Base-by-base conservation (phyloP, 139 green algal species). In the Closterium sp. region DNA sequence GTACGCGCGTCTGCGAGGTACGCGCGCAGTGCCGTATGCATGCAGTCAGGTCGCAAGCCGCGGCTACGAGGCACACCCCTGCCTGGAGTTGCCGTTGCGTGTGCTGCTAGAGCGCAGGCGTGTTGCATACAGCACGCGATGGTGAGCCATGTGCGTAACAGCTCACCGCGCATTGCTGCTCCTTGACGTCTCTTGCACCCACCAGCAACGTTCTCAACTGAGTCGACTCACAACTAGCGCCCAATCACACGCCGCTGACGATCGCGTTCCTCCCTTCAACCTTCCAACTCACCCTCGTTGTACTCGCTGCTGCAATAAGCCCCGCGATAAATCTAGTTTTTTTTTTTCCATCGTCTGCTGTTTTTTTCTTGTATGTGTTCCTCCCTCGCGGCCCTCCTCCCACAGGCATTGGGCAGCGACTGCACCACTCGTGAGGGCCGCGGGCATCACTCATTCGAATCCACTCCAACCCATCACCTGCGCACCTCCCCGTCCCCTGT, bases 341-440 rank as follows among this genome's bases (percentile, higher is more conserved):
- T 50, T 50, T 50, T 50, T n/a, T n/a, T n/a, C n/a, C 38, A 17
- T n/a, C 24, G 5, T 29, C 27, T 62, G 32, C 32, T 2, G 32
- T n/a, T 86, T n/a, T 89, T 34, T 89, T 7, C 86, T 89, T 11
- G 70, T 91, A 32, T 86, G 88, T 50, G 38, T 50, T 50, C 38
- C 38, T 50, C 38, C 38, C 38, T 50, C 38, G 38, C 5, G 38
- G 38, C 38, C 38, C 38, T 50, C 38, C 38, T 17, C 38, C 38
- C 38, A 50, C 38, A 50, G 38, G 38, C 38, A 90, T n/a, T 85
- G 31, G 2, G 87, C 34, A 62, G 7, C 11, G 31, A 90, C 34
- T 29, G 24, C 27, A n/a, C 87, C 32, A 90, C 0, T n/a, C 87
- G 38, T 42, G 34, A 42, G 34, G 34, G 34, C 34, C 34, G 34